Percentiles rank a stretch among this genome's conserved stretches.
Evolutionary conservation across 148 eudicot species (phyloP).

Genomic region (Amaranthus cruentus): DNA sequence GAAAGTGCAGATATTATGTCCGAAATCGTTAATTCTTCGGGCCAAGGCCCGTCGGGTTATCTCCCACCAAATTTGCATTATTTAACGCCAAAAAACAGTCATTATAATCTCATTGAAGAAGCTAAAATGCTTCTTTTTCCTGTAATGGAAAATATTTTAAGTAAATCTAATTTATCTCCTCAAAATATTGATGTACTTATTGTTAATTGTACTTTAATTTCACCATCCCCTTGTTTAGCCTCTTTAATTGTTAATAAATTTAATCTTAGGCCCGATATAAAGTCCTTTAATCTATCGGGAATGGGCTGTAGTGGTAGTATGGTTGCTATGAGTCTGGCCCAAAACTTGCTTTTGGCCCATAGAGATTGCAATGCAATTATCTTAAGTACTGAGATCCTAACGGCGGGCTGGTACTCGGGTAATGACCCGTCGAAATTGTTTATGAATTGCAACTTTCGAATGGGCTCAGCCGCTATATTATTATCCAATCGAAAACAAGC

Average conservation of each 20-base stretch:
- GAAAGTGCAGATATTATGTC: slow-evolving; percentile 51
- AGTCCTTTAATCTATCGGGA: slow-evolving; percentile 56
- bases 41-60: slow-evolving; percentile 54
- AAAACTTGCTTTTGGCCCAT: slow-evolving; percentile 39
- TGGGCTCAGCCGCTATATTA: slow-evolving; percentile 63
- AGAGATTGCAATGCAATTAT: slow-evolving; percentile 47
- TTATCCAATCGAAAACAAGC: slow-evolving; percentile 33
- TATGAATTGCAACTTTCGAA: slow-evolving; percentile 61
- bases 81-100: slow-evolving; percentile 52
- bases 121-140: slow-evolving; percentile 62
- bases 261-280: slow-evolving; percentile 50
- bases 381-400: slow-evolving; percentile 68
- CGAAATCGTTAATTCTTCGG: slow-evolving; percentile 49
- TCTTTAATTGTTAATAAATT: slow-evolving; percentile 52
- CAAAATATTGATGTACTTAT: slow-evolving; percentile 58
- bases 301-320: slow-evolving; percentile 94
- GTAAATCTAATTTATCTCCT: slow-evolving; percentile 45
- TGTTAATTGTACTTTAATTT: slow-evolving; percentile 72
- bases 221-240: slow-evolving; percentile 61
- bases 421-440: slow-evolving; percentile 43
- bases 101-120: slow-evolving; percentile 50
- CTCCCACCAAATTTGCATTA: slow-evolving; percentile 65
- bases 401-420: slow-evolving; percentile 75
- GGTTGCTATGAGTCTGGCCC: slow-evolving; percentile 44
- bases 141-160: slow-evolving; percentile 51